phyloP scores from a whole-genome alignment of 495 filamentous ascomycete species.

The Neurospora africana region DNA sequence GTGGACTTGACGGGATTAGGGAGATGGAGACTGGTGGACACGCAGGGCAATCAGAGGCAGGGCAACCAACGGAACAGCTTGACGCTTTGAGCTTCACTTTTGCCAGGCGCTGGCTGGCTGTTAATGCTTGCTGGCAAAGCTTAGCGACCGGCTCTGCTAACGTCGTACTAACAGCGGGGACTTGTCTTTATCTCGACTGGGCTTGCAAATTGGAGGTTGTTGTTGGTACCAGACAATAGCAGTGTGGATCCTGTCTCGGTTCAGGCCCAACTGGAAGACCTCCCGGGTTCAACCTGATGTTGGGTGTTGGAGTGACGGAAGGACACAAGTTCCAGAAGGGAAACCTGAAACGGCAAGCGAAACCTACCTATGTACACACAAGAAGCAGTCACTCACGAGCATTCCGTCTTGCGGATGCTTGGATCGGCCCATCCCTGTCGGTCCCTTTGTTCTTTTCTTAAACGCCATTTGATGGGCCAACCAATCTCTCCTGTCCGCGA shows the following conservation, averaged over 20 bases:
- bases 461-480: not conserved
- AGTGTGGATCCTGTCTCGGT: not conserved
- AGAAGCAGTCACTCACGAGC: not conserved
- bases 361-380: not conserved
- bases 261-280: not conserved
- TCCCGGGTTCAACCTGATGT: not conserved
- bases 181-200: not conserved
- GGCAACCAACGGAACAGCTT: not conserved
- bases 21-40: not conserved
- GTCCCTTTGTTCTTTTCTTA: not conserved
- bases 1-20: not conserved
- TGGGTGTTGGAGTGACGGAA: not conserved
- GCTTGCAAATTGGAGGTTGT: not conserved
- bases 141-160: not conserved
- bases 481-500: not conserved
- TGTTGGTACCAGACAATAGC: not conserved
- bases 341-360: conserved; percentile 13
- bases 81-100: not conserved
- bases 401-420: not conserved
- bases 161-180: not conserved
- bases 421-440: not conserved
- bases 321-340: conserved; percentile 10
- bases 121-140: not conserved
- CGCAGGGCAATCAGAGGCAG: not conserved
- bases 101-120: not conserved